Base-by-base conservation (phyloP, 805 yeast genomes). In the Huiozyma naganishii region DNA sequence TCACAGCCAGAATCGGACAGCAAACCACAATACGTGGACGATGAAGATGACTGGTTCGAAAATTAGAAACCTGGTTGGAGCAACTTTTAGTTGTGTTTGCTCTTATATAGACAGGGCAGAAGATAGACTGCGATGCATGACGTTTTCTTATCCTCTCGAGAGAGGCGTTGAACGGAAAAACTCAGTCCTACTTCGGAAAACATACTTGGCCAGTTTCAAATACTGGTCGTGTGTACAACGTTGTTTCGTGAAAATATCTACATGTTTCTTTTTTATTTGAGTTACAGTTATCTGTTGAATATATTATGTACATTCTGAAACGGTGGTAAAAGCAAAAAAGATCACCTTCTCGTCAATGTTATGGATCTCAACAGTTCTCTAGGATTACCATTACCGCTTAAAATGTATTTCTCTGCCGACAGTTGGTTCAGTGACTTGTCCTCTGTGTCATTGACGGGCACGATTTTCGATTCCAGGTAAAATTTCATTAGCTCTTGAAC, bases 301-400 rank as follows among this genome's bases (percentile, higher is more conserved):
- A 35, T 36, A 7, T 7, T 7, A 32, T 12, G 13, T 6, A 29
- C 27, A 11, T 39, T 13, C 23, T 17, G 23, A 17, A 17, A 17
- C 23, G 23, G 23, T 17, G 23, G 23, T 17, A 17, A 3, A 17
- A 17, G 23, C 13, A 39, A 23, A 29, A 29, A 32, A 27, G 17
- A 27, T 37, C 39, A 42, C 28, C 38, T 32, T 11, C 36, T 29
- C 23, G 41, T 55, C 57, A 37, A 58, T 41, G 43, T 35, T 7
- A 43, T 35, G 44, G 61, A 61, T 44, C 68, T 71, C 43, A 74
- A 51, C 32, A 78, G 55, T 41, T 69, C 71, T 46, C 73, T 66
- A 39, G 85, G 80, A 54, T 79, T 80, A 51, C 88, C 88, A 54
- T 76, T 77, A 32, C 86, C 86, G 48, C 77, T 70, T 33, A 74